phyloP scores from a whole-genome alignment of 169 alveolate genomes.

The Eimeria acervulina region DNA sequence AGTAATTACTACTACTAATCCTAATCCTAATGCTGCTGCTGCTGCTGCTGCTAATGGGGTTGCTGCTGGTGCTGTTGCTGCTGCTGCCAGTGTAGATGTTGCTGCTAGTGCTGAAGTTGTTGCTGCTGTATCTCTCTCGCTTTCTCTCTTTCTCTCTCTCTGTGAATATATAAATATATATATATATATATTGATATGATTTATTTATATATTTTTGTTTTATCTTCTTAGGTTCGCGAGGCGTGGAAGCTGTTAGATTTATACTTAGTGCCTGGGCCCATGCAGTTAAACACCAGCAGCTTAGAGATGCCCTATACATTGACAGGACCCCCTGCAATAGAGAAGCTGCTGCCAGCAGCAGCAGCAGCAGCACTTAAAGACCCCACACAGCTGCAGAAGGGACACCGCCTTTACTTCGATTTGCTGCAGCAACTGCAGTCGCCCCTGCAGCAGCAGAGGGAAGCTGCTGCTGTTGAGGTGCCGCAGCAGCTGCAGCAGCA shows the following conservation, averaged over 20 bases:
- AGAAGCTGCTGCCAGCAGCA: constrained; percentile 9
- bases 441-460: neutral
- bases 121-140: neutral
- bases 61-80: neutral
- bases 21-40: too few relatives aligned
- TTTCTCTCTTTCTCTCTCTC: neutral
- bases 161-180: too few relatives aligned
- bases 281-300: constrained; percentile 89
- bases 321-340: constrained; percentile 33
- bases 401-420: neutral
- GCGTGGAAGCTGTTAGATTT: constrained; percentile 95
- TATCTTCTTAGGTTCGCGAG: constrained; percentile 90
- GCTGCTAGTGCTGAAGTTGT: too few relatives aligned
- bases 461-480: neutral
- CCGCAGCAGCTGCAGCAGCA: neutral
- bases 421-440: neutral
- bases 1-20: too few relatives aligned
- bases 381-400: neutral
- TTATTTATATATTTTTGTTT: neutral
- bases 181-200: too few relatives aligned
- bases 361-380: constrained; percentile 15
- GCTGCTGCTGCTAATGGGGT: neutral
- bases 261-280: constrained; percentile 97
- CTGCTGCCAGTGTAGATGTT: neutral
- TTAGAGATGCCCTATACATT: constrained; percentile 33